phyloP scores from a whole-genome alignment of 2,329 filamentous ascomycete genomes.

The Dothidotthia symphoricarpi region DNA sequence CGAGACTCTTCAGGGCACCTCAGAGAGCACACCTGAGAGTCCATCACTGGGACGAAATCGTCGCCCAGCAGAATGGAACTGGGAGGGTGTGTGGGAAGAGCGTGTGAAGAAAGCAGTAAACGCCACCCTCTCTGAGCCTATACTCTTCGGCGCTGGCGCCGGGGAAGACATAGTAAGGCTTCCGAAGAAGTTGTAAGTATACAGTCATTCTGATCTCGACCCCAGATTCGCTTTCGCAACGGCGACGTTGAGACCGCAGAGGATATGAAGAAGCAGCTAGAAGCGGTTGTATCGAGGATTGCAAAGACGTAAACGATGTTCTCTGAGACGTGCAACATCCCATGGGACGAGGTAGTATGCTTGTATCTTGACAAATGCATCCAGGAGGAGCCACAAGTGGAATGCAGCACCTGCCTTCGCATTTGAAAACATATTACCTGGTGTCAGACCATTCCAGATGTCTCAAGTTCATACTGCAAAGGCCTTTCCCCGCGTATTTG shows the following conservation, averaged over 20 bases:
- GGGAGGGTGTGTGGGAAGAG: slow-evolving; percentile 95
- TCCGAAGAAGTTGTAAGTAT: neutral
- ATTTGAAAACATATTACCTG: too few species aligned
- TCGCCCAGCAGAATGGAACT: slow-evolving; percentile 86
- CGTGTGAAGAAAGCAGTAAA: slow-evolving; percentile 77
- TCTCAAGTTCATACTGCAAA: too few species aligned
- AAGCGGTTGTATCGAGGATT: slow-evolving; percentile 16
- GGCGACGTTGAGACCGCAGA: slow-evolving; percentile 34
- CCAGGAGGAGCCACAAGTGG: too few species aligned
- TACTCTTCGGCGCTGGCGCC: slow-evolving; percentile 67
- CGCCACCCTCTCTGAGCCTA: slow-evolving; percentile 72
- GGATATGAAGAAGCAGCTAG: slow-evolving; percentile 33
- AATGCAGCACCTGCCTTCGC: too few species aligned
- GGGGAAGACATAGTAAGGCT: slow-evolving; percentile 68
- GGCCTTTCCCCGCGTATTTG: too few species aligned
- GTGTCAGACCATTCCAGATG: too few species aligned
- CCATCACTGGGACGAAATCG: slow-evolving; percentile 50
- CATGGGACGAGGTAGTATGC: too few species aligned
- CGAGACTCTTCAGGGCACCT: slow-evolving; percentile 24
- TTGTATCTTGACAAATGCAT: too few species aligned
- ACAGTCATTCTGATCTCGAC: neutral
- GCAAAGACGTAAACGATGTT: slow-evolving; percentile 11
- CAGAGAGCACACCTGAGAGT: slow-evolving; percentile 17
- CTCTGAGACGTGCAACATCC: neutral
- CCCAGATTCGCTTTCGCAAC: slow-evolving; percentile 42